phyloP scores from a whole-genome alignment of 352 stramenopile genomes.

The Phytophthora idaei region DNA sequence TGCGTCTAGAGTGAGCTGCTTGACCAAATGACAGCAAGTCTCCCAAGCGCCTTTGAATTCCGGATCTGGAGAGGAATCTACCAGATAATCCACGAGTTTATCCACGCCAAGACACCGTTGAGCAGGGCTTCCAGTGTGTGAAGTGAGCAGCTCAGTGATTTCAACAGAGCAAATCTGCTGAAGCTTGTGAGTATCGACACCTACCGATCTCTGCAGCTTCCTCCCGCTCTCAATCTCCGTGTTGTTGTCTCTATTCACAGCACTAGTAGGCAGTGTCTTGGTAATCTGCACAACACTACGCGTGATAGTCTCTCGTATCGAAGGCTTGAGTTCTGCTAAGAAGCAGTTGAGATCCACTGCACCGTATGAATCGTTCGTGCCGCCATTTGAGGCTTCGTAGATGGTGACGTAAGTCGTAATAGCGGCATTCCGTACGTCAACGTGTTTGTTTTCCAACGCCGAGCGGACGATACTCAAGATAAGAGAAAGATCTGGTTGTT shows the following conservation, averaged over 20 bases:
- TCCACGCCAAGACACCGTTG: slow-evolving; percentile 64
- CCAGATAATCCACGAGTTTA: slow-evolving; percentile 55
- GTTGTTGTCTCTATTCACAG: slow-evolving; percentile 14
- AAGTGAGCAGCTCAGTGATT: slow-evolving; percentile 59
- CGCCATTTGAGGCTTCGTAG: slow-evolving; percentile 73
- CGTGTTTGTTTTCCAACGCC: slow-evolving; percentile 83
- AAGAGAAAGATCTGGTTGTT: slow-evolving; percentile 39
- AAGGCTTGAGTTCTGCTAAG: slow-evolving; percentile 64
- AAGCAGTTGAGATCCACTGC: slow-evolving; percentile 70
- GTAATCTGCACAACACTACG: slow-evolving; percentile 72
- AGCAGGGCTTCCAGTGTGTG: slow-evolving; percentile 31
- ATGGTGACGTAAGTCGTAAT: slow-evolving; percentile 72
- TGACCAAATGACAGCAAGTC: slow-evolving; percentile 68
- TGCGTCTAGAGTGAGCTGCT: slow-evolving; percentile 67
- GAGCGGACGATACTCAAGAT: slow-evolving; percentile 57
- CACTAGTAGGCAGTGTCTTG: slow-evolving; percentile 38
- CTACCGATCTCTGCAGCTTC: slow-evolving; percentile 46
- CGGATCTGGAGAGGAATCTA: slow-evolving; percentile 33
- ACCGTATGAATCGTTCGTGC: slow-evolving; percentile 33
- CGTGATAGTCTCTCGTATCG: slow-evolving; percentile 76
- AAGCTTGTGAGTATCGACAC: slow-evolving; percentile 70
- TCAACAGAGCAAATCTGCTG: slow-evolving; percentile 55
- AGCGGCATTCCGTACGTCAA: slow-evolving; percentile 76
- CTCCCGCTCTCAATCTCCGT: slow-evolving; percentile 61
- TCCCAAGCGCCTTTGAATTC: slow-evolving; percentile 73